phyloP scores from a whole-genome alignment of 2,329 filamentous ascomycete genomes.

The Botrytis porri region DNA sequence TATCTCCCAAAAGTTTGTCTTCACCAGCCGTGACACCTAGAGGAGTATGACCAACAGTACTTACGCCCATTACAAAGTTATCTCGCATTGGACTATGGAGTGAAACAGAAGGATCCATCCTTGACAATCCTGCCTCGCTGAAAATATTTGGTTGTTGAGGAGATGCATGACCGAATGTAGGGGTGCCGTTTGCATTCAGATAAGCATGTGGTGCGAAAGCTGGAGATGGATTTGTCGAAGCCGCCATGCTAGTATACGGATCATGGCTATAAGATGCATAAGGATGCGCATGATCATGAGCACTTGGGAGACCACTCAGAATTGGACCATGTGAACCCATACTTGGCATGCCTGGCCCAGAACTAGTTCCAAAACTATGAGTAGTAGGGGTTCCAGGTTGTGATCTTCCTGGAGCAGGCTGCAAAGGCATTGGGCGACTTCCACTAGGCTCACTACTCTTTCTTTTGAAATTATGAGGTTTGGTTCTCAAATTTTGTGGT shows the following conservation, averaged over 20 bases:
- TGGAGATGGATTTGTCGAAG: conserved; percentile 28
- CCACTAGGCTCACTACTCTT: conserved; percentile 37
- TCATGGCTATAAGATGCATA: conserved; percentile 31
- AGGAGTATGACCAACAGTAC: conserved; percentile 10
- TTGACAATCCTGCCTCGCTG: conserved; percentile 32
- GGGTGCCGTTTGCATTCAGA: conserved; percentile 30
- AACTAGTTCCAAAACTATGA: conserved; percentile 29
- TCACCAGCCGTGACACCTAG: conserved; percentile 17
- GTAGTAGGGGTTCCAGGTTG: conserved; percentile 35
- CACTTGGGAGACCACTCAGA: conserved; percentile 32
- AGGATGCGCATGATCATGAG: conserved; percentile 34
- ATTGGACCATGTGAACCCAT: conserved; percentile 31
- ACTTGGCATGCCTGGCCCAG: conserved; percentile 25
- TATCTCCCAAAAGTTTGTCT: conserved; percentile 27
- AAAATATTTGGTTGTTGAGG: conserved; percentile 30
- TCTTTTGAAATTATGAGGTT: conserved; percentile 37
- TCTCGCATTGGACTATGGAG: conserved; percentile 34
- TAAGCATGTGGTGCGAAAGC: conserved; percentile 38
- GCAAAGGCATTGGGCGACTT: conserved; percentile 32
- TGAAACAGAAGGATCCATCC: conserved; percentile 32
- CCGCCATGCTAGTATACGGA: conserved; percentile 32
- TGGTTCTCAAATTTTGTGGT: conserved; percentile 59
- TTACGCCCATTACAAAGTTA: conserved; percentile 23
- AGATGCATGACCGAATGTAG: conserved; percentile 26
- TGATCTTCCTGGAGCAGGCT: conserved; percentile 37